phyloP scores from a whole-genome alignment of 2,329 filamentous ascomycete species.

The Stachybotrys chlorohalonatus region DNA sequence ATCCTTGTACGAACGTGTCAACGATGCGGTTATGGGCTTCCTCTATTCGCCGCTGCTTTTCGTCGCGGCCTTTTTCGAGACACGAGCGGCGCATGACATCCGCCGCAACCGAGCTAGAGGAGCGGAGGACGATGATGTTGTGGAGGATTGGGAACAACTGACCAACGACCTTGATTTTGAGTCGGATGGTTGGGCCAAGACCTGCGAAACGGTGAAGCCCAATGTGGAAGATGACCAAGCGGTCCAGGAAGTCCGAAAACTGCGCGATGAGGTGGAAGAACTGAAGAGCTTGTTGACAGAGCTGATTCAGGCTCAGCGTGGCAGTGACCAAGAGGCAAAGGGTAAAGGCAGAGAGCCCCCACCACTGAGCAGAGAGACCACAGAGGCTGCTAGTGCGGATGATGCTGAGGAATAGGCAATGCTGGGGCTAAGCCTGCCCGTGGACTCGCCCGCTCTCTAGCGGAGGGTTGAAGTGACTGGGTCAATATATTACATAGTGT shows the following conservation, averaged over 20 bases:
- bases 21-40: slow-evolving; percentile 78
- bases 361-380: slow-evolving; percentile 1
- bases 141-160: slow-evolving; percentile 92
- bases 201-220: slow-evolving; percentile 64
- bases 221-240: slow-evolving; percentile 74
- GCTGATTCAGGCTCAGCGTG: slow-evolving; percentile 13
- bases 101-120: slow-evolving; percentile 65
- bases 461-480: too few species aligned
- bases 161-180: slow-evolving; percentile 66
- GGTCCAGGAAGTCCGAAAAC: slow-evolving; percentile 56
- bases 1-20: slow-evolving; percentile 65
- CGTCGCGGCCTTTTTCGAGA: slow-evolving; percentile 66
- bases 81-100: slow-evolving; percentile 55
- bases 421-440: too few species aligned
- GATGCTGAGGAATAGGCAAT: background rate
- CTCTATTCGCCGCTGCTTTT: slow-evolving; percentile 80
- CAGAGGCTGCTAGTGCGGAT: background rate
- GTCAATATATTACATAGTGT: too few species aligned
- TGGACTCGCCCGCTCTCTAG: too few species aligned
- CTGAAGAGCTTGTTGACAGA: slow-evolving; percentile 40
- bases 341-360: background rate
- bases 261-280: slow-evolving; percentile 49
- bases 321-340: background rate
- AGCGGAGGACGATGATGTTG: slow-evolving; percentile 80
- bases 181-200: slow-evolving; percentile 75